Percentiles rank a stretch among this genome's conserved stretches.
Conservation (phyloP, 108 stramenopile species). For the Skeletonema grethae region DNA sequence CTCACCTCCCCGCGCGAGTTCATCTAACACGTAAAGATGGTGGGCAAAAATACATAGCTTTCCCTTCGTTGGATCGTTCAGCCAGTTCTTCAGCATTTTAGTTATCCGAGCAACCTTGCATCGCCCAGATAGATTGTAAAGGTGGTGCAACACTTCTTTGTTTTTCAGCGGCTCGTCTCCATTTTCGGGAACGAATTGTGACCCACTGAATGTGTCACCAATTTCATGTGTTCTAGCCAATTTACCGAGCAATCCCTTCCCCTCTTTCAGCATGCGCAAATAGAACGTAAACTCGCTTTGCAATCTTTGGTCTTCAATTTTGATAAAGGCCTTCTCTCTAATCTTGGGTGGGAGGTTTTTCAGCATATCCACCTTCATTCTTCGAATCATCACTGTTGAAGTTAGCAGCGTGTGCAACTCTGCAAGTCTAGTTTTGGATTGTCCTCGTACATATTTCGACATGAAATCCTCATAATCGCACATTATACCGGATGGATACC, state of each 20-base stretch:
- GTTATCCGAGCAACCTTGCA: conserved; percentile 80
- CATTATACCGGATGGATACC: conserved; percentile 58
- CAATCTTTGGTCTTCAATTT: conserved; percentile 51
- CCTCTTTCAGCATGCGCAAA: conserved; percentile 62
- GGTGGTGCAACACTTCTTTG: conserved; percentile 76
- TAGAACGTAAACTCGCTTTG: conserved; percentile 51
- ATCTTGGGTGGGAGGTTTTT: conserved; percentile 88
- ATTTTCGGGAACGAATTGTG: conserved; percentile 3
- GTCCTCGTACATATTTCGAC: conserved; percentile 71
- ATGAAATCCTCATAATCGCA: conserved; percentile 73
- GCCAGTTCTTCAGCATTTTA: conserved; percentile 68
- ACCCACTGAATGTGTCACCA: conserved; percentile 1
- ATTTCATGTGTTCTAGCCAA: conserved; percentile 53
- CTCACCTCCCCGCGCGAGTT: conserved; percentile 49
- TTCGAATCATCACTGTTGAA: conserved; percentile 93
- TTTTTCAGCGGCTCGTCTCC: conserved; percentile 36
- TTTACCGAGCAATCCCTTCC: conserved; percentile 74
- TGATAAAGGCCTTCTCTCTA: conserved; percentile 67
- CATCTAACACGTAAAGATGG: conserved; percentile 91
- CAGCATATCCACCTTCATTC: conserved; percentile 93
- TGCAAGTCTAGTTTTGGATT: conserved; percentile 44
- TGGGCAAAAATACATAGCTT: conserved; percentile 98
- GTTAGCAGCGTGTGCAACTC: conserved; percentile 94
- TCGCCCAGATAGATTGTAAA: conserved; percentile 83
- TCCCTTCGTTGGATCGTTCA: conserved; percentile 77